Evolutionary conservation across 1,139 yeast species (phyloP).

Genomic region (Hemisphaericaspora xylofermentans): DNA sequence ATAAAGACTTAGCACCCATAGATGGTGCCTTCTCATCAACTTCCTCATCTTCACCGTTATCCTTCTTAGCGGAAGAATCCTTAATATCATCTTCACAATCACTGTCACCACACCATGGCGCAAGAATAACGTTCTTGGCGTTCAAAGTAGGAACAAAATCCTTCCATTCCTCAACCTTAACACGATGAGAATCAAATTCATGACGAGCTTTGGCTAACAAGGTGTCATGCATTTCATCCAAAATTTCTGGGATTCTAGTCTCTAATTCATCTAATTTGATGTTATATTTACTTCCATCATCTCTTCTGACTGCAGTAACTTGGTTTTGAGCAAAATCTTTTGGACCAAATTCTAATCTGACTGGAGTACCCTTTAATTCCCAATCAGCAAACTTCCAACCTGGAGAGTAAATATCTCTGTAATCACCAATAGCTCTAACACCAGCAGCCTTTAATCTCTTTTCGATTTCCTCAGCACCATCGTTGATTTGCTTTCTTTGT

Average conservation of each 20-base stretch:
- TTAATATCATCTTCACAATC: conserved; percentile 98
- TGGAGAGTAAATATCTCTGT: conserved; percentile 91
- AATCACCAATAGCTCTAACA: conserved; percentile 80
- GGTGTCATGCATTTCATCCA: conserved; percentile 77
- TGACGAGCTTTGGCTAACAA: conserved; percentile 78
- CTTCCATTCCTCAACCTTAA: conserved; percentile 78
- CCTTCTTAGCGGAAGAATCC: conserved; percentile 83
- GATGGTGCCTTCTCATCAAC: conserved; percentile 96
- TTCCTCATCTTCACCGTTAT: conserved; percentile 79
- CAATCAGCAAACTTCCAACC: conserved; percentile 99
- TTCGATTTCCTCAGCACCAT: conserved; percentile 71
- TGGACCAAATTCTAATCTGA: conserved; percentile 95
- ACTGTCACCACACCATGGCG: conserved; percentile 97
- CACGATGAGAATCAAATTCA: conserved; percentile 79
- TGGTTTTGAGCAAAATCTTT: conserved; percentile 81
- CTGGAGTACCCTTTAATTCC: conserved; percentile 94
- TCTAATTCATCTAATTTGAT: conserved; percentile 68
- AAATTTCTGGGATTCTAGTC: conserved; percentile 66
- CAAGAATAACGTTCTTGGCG: conserved; percentile 81
- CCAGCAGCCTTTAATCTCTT: conserved; percentile 52
- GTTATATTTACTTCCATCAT: conserved; percentile 71
- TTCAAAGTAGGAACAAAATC: conserved; percentile 93
- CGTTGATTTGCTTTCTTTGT: conserved; percentile 64
- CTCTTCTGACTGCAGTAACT: conserved; percentile 91
- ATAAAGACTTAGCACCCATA: conserved; percentile 98